Percentiles rank a stretch among this genome's conserved stretches.
These are phyloP conservation scores for Hygrocybe punicea DNA, from an alignment of 768 basidiomycete genomes.

Conservation along the genomic window DNA sequence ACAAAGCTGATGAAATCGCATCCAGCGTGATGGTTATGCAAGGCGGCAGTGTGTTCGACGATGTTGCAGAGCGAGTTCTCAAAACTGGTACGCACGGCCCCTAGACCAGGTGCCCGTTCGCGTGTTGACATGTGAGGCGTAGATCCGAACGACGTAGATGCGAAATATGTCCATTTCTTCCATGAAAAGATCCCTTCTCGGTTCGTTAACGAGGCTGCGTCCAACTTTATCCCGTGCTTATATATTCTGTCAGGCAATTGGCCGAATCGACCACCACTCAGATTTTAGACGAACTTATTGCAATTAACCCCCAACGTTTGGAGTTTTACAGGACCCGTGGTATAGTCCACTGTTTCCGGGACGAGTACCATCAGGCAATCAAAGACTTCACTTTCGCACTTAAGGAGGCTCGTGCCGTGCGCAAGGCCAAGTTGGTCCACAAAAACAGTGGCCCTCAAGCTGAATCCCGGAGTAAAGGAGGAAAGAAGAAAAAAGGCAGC, in stretches of 20 bases:
- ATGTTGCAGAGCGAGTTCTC: constrained; percentile 84
- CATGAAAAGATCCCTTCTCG: constrained; percentile 93
- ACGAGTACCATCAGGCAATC: constrained; percentile 70
- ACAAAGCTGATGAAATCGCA: constrained; percentile 85
- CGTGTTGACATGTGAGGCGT: neutral
- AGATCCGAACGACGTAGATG: constrained; percentile 78
- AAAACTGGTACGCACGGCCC: constrained; percentile 44
- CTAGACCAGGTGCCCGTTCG: neutral
- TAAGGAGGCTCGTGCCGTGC: constrained; percentile 67
- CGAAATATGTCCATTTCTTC: constrained; percentile 89
- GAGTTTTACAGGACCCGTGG: constrained; percentile 89
- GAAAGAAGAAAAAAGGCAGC: constrained; percentile 50
- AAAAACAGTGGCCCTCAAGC: constrained; percentile 29
- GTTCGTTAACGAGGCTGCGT: constrained; percentile 39
- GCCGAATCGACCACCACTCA: constrained; percentile 78
- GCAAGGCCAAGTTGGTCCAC: constrained; percentile 62
- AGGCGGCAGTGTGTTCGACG: constrained; percentile 87
- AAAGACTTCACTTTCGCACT: constrained; percentile 81
- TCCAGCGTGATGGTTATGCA: constrained; percentile 96
- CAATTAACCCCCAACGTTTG: constrained; percentile 65
- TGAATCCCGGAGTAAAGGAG: constrained; percentile 36
- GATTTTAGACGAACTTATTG: constrained; percentile 78
- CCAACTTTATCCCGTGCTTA: neutral
- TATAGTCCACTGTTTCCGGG: constrained; percentile 84
- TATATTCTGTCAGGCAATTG: constrained; percentile 56